These are phyloP conservation scores for Betula pendula DNA, from an alignment of 306 rosid species.

Conservation along the genomic window DNA sequence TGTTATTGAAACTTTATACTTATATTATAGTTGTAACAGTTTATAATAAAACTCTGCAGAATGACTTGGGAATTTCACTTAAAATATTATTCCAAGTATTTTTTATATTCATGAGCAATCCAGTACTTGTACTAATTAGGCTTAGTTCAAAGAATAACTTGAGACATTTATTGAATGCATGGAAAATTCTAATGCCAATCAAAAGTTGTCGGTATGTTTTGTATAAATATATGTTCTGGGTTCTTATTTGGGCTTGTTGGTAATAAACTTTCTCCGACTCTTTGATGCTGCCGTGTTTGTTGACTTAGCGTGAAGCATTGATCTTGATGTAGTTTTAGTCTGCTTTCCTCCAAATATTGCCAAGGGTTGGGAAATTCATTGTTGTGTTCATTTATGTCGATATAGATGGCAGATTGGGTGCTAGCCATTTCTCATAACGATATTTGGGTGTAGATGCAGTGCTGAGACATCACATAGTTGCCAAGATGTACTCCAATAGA, in stretches of 20 bases:
- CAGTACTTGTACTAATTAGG: neutral
- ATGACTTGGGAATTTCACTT: neutral
- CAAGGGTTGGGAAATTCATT: neutral
- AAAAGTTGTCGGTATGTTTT: neutral
- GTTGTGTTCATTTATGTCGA: slow-evolving; percentile 1
- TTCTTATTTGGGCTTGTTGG: neutral
- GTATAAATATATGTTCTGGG: neutral
- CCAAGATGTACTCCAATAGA: slow-evolving; percentile 26
- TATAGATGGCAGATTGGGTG: neutral
- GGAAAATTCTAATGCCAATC: neutral
- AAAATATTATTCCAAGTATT: neutral
- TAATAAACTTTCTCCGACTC: neutral
- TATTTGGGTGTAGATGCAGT: neutral
- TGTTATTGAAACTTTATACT: neutral
- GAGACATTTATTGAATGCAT: neutral
- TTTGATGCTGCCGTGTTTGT: neutral
- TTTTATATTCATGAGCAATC: neutral
- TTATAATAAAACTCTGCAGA: neutral
- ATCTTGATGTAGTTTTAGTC: neutral
- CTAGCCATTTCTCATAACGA: neutral
- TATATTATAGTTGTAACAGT: neutral
- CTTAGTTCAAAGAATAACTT: neutral
- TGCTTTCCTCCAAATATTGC: neutral
- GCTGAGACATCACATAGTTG: neutral
- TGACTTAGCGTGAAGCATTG: neutral